Base-by-base conservation (phyloP, 2,329 filamentous ascomycete genomes). In the Colletotrichum simmondsii region DNA sequence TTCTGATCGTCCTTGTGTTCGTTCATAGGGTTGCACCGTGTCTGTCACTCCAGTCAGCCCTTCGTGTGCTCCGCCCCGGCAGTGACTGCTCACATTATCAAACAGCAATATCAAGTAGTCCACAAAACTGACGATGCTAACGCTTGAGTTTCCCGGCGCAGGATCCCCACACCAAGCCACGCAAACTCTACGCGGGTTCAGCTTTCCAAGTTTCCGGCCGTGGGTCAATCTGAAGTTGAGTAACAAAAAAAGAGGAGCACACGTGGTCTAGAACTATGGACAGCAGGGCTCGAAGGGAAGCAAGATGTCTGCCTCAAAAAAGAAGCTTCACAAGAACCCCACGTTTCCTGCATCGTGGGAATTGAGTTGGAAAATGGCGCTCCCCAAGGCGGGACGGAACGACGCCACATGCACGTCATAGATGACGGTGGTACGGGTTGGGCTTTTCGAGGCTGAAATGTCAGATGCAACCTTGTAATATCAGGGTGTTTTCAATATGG, bases 321-420 rank as follows among this genome's bases (percentile, higher is more conserved):
- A 65, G 24, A 52, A 22, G 26, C 35, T 19, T 49, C 11, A 30
- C n/a, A n/a, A 30, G 16, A 32, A 52, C 60, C 53, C 52, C 53
- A 49, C 32, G 37, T n/a, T 52, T 46, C 63, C 63, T 57, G 65
- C 46, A 42, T 30, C 30, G 57, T 26, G n/a, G 42, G 42, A 28
- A 37, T 30, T 30, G 57, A 68, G 22, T 60, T n/a, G 22, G 10
- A 1, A 3, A 14, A 24, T 19, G 65, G 42, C 24, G 49, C 12
- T 19, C 59, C 32, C 37, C 37, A 26, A 32, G 42, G 30, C 37
- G 61, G 52, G 37, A 69, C 62, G 62, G 30, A 30, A 30, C 54
- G 54, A 56, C 24, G 58, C 69, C 65, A 58, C 49, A 62, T 53
- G 30, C 52, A 57, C 65, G 65, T 68, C 65, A 71, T 68, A n/a